Base-by-base conservation (phyloP, 768 basidiomycete genomes). In the Tremella yokohamensis region DNA sequence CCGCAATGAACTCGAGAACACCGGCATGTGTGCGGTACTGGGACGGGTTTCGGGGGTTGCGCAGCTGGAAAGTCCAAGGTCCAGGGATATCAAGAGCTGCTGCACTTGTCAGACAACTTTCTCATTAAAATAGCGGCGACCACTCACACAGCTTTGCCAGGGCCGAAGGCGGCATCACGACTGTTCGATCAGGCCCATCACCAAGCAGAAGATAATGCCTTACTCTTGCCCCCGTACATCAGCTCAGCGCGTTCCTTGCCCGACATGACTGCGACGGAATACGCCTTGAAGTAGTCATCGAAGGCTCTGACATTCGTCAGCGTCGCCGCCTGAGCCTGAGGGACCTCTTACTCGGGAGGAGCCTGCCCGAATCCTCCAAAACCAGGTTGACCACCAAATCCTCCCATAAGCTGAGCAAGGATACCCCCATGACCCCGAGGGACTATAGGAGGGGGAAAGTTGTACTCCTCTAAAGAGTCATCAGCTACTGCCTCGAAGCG, bases 1-100 rank as follows among this genome's bases (percentile, higher is more conserved):
- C 87, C 1, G 96, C 94, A 64, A 97, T 97, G 78, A 99, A 99
- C 74, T 99, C 96, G 25, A 99, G 83, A 24, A 99, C 96, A 80
- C 96, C 96, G 1, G 89, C 89, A 73, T 99, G 90, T 1, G 96
- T 98, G 19, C 73, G 64, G 84, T 92, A 54, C 83, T 88, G 34
- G 84, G 89, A 52, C 82, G 81, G 79, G 87, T 93, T 68, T 80
- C 79, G 50, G 0, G 96, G 94, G 77, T 98, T 98, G 49, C 89
- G 87, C 52, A 99, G 81, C 63, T 94, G 87, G 76, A 99, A 99
- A 81, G 88, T 90, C 93, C 93, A 96, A 0, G 96, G 96, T 0
- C 83, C 82, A 60, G 90, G 87, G 44, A 99, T 81, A 68, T 99
- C 93, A 49, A 98, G 83, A 39, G 83, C 82, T 0, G 90, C 80